phyloP scores from a whole-genome alignment of 371 early-diverging fungal species.

The Apophysomyces trapeziformis region DNA sequence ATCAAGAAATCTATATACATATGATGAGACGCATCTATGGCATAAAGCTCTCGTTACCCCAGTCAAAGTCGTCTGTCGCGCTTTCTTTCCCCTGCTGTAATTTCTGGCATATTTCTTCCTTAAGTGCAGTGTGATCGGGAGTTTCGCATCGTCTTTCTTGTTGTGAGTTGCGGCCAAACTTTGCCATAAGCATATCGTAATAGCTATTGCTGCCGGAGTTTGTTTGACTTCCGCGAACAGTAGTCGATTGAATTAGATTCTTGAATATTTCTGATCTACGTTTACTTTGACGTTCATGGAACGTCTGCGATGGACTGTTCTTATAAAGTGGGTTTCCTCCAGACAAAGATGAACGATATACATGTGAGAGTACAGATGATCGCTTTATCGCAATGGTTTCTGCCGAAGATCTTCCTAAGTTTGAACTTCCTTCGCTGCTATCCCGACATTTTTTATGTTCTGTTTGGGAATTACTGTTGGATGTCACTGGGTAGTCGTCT shows the following conservation, averaged over 20 bases:
- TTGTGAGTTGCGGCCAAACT: conserved; percentile 17
- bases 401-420: background rate
- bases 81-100: conserved; percentile 25
- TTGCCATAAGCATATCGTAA: conserved; percentile 27
- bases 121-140: conserved; percentile 33
- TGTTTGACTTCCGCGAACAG: conserved; percentile 3
- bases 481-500: background rate
- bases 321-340: conserved; percentile 14
- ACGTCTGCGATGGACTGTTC: conserved; percentile 31
- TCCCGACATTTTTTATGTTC: background rate
- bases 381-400: background rate
- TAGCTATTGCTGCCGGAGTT: conserved; percentile 18
- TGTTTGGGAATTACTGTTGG: background rate
- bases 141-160: conserved; percentile 32
- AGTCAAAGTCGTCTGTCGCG: conserved; percentile 33
- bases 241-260: conserved; percentile 8
- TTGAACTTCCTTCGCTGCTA: background rate
- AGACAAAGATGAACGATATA: conserved; percentile 20
- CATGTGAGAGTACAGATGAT: conserved; percentile 17
- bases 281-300: conserved; percentile 32
- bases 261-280: conserved; percentile 22
- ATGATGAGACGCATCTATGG: background rate
- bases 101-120: conserved; percentile 33
- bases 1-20: background rate
- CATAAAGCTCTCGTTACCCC: conserved; percentile 31